These are phyloP conservation scores for Gonapodya sp. DNA, from an alignment of 192 early-diverging fungal genomes.

Conservation along the genomic window DNA sequence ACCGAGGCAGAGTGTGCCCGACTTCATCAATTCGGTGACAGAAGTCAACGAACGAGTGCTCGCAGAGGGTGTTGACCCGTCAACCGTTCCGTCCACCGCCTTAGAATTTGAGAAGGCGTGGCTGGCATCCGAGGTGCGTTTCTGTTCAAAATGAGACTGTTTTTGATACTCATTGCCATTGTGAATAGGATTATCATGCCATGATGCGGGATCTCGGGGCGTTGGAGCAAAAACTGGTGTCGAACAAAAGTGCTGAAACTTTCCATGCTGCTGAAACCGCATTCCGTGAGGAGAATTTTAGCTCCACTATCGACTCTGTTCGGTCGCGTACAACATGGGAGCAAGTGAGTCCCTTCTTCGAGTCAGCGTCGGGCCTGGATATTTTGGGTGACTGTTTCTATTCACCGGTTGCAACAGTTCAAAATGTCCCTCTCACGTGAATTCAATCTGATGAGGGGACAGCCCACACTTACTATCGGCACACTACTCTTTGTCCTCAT, in stretches of 20 bases:
- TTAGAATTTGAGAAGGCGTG: background rate
- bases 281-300: background rate
- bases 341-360: conserved; percentile 26
- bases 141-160: background rate
- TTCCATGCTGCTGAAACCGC: background rate
- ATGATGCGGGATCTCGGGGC: background rate
- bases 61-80: background rate
- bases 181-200: background rate
- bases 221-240: background rate
- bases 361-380: too few species aligned
- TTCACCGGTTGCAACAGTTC: too few species aligned
- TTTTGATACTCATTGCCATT: background rate
- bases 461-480: conserved; percentile 38
- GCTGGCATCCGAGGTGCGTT: background rate
- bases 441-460: conserved; percentile 47
- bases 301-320: background rate
- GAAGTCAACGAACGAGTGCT: conserved; percentile 36
- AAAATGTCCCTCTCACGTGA: conserved; percentile 49
- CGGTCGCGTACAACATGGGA: background rate
- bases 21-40: conserved; percentile 64
- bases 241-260: background rate
- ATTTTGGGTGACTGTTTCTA: too few species aligned
- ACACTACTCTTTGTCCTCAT: conserved; percentile 43
- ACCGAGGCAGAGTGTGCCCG: conserved; percentile 55
- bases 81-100: background rate